Base-by-base conservation (phyloP, 2,329 filamentous ascomycete species). In the Alternaria novae-zelandiae region DNA sequence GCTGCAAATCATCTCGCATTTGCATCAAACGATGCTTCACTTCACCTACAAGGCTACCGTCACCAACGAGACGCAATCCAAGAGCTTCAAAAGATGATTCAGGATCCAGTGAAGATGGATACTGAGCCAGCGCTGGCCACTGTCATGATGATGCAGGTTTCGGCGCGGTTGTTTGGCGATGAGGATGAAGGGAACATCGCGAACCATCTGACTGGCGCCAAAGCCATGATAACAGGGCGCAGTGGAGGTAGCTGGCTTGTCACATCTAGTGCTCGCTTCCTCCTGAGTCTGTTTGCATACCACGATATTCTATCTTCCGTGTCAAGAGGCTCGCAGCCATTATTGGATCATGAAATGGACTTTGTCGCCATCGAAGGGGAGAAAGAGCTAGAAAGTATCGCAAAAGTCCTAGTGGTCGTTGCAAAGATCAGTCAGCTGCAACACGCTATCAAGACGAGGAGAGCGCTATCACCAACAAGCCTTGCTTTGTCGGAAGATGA, bases 71-170 rank as follows among this genome's bases (percentile, higher is more conserved):
- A 74, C 51, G 74, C 75, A 15, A 76, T 78, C n/a, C 63, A 53
- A 6, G 59, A 63, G 15, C 67, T 77, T 4, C 74, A 77, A 47
- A 50, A 58, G 0, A 65, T 75, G 20, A 74, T 77, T 5, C 70
- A 72, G 20, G 65, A 72, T 26, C 73, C 74, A 32, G 32, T 44
- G 11, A 60, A 70, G 12, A 59, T 68, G 8, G 59, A 66, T 10
- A 54, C 61, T 4, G 75, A 78, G 44, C 63, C 71, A 1, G 69
- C 72, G 23, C 61, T 78, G 10, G 74, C 75, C 10, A 77, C 75
- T 10, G 72, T 77, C 9, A 57, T 78, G 56, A 78, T 77, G 74
- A 78, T 78, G 75, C 75, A 78, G 36, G 67, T 78, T 20, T 78
- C 73, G 6, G 68, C 70, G 32, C 72, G 74, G 5, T 51, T 77